A percentile compares a stretch with the other conserved stretches of the same genome.
Evolutionary conservation across 306 rosid genomes (phyloP).

Genomic region (Malus orientalis): DNA sequence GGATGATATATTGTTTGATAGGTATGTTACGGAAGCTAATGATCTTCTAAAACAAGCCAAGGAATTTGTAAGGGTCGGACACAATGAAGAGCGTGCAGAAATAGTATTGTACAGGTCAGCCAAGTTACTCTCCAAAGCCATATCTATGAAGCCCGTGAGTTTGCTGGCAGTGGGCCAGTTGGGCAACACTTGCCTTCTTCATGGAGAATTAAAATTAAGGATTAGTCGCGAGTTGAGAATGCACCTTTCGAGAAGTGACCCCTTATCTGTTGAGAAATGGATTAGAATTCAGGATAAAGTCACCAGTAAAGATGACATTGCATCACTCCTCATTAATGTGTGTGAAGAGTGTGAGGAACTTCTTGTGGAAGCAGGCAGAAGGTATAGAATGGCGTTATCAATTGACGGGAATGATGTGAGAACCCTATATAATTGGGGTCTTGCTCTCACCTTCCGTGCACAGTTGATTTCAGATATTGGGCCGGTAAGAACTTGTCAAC

Average conservation of each 20-base stretch:
- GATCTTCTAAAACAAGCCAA: constrained; percentile 67
- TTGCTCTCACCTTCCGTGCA: constrained; percentile 91
- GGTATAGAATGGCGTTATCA: constrained; percentile 79
- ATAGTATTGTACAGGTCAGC: constrained; percentile 61
- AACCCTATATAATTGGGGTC: constrained; percentile 96
- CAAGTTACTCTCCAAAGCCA: constrained; percentile 67
- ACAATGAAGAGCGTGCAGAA: constrained; percentile 62
- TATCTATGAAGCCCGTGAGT: constrained; percentile 81
- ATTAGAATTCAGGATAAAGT: constrained; percentile 37
- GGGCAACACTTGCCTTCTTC: constrained; percentile 90
- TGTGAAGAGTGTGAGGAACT: constrained; percentile 94
- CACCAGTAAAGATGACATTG: constrained; percentile 47
- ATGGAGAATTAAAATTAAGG: constrained; percentile 86
- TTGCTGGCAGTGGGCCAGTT: constrained; percentile 86
- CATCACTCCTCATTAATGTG: constrained; percentile 51
- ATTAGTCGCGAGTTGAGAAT: constrained; percentile 69
- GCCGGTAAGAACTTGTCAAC: constrained; percentile 54
- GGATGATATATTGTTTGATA: constrained; percentile 66
- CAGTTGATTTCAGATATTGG: constrained; percentile 90
- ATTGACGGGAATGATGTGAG: constrained; percentile 75
- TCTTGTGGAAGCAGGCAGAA: constrained; percentile 89
- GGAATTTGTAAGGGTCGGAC: constrained; percentile 43
- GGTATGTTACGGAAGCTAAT: constrained; percentile 67
- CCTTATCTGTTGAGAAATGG: constrained; percentile 32
- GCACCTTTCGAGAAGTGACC: constrained; percentile 47